A percentile compares a stretch with the other conserved stretches of the same genome.
Evolutionary conservation across 2,329 filamentous ascomycete species (phyloP).

Genomic region (Aspergillus spinulosporus): DNA sequence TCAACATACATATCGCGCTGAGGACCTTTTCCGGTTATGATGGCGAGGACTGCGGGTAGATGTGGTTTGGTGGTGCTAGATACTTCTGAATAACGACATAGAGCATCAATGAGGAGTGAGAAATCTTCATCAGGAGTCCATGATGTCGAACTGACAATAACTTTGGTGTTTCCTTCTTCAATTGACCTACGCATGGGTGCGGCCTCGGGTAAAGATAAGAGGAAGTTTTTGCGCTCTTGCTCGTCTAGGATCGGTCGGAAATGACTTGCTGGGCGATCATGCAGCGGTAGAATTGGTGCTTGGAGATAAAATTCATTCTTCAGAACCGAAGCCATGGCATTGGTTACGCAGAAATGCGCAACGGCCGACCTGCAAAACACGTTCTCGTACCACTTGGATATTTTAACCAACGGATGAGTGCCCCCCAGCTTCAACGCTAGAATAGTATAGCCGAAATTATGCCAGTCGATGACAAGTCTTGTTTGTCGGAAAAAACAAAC

Average conservation of each 20-base stretch:
- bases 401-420: constrained; percentile 70
- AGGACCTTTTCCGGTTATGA: constrained; percentile 94
- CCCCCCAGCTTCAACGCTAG: constrained; percentile 66
- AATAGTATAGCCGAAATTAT: constrained; percentile 97
- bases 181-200: constrained; percentile 60
- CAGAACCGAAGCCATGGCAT: constrained; percentile 80
- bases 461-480: constrained; percentile 89
- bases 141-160: constrained; percentile 90
- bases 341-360: constrained; percentile 82
- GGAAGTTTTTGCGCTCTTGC: constrained; percentile 57
- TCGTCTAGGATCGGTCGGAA: constrained; percentile 68
- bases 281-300: constrained; percentile 68
- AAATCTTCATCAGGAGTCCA: constrained; percentile 99
- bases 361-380: constrained; percentile 67
- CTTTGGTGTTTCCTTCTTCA: constrained; percentile 57
- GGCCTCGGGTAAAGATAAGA: constrained; percentile 67
- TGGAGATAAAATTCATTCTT: constrained; percentile 64
- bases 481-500: constrained; percentile 77
- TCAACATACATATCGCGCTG: constrained; percentile 74
- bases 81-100: constrained; percentile 69
- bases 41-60: constrained; percentile 70
- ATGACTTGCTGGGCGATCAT: constrained; percentile 80
- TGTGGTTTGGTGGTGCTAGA: constrained; percentile 46
- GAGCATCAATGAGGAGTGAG: constrained; percentile 76
- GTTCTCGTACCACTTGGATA: constrained; percentile 77